These are phyloP conservation scores for Thelonectria discophora DNA, from an alignment of 2,329 filamentous ascomycete species.

Conservation along the genomic window DNA sequence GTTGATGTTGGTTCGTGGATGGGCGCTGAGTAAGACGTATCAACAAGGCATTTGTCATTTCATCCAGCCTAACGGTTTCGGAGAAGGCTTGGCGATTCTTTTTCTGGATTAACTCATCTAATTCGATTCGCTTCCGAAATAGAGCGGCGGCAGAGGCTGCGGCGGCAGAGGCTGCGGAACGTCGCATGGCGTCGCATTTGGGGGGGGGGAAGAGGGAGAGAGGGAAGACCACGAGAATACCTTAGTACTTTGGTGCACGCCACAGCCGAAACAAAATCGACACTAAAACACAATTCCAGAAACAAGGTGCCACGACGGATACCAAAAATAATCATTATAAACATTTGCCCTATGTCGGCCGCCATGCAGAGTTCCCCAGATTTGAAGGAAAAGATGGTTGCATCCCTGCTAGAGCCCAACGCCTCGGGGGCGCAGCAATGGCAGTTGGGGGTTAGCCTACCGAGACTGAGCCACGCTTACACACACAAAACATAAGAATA, in stretches of 20 bases:
- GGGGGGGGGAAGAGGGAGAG: neutral
- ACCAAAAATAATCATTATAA: constrained; percentile 20
- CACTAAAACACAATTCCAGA: neutral
- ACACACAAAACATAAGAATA: neutral
- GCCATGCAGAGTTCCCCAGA: constrained; percentile 20
- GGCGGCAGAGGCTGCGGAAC: neutral
- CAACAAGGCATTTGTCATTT: neutral
- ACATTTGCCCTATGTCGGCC: constrained; percentile 7
- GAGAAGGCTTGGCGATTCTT: neutral
- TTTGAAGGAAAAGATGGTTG: constrained; percentile 1
- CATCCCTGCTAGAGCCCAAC: neutral
- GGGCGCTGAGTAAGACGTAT: constrained; percentile 3
- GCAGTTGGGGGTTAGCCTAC: constrained; percentile 13
- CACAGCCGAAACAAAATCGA: neutral
- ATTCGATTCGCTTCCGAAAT: neutral
- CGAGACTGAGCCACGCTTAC: constrained; percentile 19
- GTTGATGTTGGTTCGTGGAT: neutral
- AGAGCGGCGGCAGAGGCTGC: too few species aligned
- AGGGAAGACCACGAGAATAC: neutral
- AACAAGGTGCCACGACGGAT: neutral
- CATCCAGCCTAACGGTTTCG: neutral
- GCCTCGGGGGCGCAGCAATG: constrained; percentile 15
- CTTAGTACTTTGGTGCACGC: neutral
- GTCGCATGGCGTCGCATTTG: neutral
- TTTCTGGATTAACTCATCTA: neutral